Base-by-base conservation (phyloP, 23 red algal species). In the Chondrus crispus region DNA sequence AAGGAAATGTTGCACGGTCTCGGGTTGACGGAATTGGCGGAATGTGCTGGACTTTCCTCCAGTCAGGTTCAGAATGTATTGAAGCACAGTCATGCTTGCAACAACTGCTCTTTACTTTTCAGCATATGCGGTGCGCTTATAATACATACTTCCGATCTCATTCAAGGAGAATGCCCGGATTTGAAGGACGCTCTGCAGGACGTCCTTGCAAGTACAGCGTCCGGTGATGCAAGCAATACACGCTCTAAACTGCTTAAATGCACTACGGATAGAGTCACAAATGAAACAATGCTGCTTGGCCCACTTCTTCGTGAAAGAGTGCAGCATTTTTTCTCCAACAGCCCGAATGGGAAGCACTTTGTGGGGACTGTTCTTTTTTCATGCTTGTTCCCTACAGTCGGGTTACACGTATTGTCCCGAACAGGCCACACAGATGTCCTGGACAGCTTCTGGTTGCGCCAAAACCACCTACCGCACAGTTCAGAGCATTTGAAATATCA, bases 81-180 rank as follows among this genome's bases (percentile, higher is more conserved):
- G 40, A 22, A 86, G 13, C 82, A 86, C 51, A 62, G 82, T 29
- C 58, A 86, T 50, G 82, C 82, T 16, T 4, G 82, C 2, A 53
- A 86, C 26, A 86, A 86, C 44, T 30, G 82, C 1, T 38, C 82
- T 9, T 3, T 86, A 3, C 2, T 72, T 4, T 73, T 68, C 40
- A 50, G 24, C 7, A 72, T 69, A 48, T 49, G 12, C 39, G 39
- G 19, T 3, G 82, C 37, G 6, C 9, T 86, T 12, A 29, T 86
- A 1, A 71, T 86, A 12, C 82, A 86, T 54, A 66, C 30, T 54
- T n/a, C n/a, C n/a, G 46, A 80, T 50, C 3, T 80, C 2, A 43
- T 80, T 2, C 42, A 55, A 52, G 36, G 26, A 5, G 74, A 80
- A 29, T 52, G 46, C 26, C 46, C 46, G 2, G 11, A 53, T 46